phyloP scores from a whole-genome alignment of 140 eudicot genomes.

The Oenanthe javanica region DNA sequence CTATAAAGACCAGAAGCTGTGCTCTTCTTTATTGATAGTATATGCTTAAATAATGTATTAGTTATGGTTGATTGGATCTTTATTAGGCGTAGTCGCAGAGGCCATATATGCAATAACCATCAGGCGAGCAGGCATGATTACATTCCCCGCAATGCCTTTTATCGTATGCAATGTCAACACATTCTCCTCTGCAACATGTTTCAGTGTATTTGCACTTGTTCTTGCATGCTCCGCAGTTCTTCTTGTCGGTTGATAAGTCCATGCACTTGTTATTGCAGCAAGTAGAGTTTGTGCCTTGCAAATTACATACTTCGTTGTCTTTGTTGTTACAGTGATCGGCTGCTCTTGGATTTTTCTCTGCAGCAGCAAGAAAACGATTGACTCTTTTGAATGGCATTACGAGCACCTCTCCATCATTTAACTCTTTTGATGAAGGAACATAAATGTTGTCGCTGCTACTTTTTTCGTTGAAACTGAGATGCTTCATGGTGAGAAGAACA shows the following conservation, averaged over 20 bases:
- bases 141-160: constrained; percentile 62
- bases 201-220: constrained; percentile 42
- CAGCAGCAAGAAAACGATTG: constrained; percentile 44
- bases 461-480: background rate
- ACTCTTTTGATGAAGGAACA: background rate
- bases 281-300: constrained; percentile 42
- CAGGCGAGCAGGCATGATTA: constrained; percentile 35
- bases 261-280: constrained; percentile 57
- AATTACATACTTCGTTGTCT: constrained; percentile 38
- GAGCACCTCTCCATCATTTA: background rate
- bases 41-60: background rate
- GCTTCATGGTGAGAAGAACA: constrained; percentile 23
- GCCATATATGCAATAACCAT: constrained; percentile 46
- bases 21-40: background rate
- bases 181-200: constrained; percentile 49
- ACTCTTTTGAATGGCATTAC: constrained; percentile 4
- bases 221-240: constrained; percentile 52
- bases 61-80: background rate
- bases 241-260: constrained; percentile 31
- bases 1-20: background rate
- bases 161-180: constrained; percentile 45
- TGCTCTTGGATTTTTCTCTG: constrained; percentile 28
- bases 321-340: constrained; percentile 60
- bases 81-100: constrained; percentile 50
- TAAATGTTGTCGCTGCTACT: background rate